These are phyloP conservation scores for Sphagnum tenellum DNA, from an alignment of 225 moss, liverwort and hornwort species.

Conservation along the genomic window DNA sequence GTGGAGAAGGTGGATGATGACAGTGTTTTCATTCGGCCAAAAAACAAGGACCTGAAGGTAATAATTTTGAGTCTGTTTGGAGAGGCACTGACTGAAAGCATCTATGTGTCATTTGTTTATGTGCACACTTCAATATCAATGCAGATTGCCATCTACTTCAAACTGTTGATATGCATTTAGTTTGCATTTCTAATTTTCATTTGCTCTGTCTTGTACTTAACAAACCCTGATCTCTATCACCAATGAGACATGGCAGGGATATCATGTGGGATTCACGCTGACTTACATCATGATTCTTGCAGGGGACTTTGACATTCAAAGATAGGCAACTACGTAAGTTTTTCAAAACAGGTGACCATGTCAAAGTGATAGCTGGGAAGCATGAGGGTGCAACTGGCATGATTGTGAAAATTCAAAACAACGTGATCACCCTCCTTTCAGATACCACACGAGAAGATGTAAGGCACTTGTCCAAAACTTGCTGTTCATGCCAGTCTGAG, in stretches of 20 bases:
- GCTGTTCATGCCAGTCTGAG: no score
- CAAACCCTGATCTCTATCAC: no score
- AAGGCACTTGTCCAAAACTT: conserved; percentile 12
- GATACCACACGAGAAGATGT: conserved; percentile 93
- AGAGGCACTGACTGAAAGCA: no score
- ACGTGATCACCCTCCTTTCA: conserved; percentile 77
- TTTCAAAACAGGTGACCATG: conserved; percentile 93
- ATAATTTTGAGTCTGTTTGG: not conserved
- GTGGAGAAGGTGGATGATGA: conserved; percentile 95
- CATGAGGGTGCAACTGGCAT: conserved; percentile 94
- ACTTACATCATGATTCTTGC: not conserved
- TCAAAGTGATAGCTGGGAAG: conserved; percentile 82
- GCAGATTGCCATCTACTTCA: no score
- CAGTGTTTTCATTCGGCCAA: conserved; percentile 66
- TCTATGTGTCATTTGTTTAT: no score
- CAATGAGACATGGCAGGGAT: no score
- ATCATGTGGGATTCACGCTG: no score
- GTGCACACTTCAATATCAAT: no score
- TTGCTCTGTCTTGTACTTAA: no score
- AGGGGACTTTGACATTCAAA: conserved; percentile 76
- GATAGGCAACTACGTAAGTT: conserved; percentile 84
- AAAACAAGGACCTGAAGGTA: conserved; percentile 56
- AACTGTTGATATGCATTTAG: no score
- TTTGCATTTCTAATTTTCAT: no score
- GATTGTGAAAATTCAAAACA: conserved; percentile 79